Evolutionary conservation across 306 rosid genomes (phyloP).

Genomic region (Albizia julibrissin): DNA sequence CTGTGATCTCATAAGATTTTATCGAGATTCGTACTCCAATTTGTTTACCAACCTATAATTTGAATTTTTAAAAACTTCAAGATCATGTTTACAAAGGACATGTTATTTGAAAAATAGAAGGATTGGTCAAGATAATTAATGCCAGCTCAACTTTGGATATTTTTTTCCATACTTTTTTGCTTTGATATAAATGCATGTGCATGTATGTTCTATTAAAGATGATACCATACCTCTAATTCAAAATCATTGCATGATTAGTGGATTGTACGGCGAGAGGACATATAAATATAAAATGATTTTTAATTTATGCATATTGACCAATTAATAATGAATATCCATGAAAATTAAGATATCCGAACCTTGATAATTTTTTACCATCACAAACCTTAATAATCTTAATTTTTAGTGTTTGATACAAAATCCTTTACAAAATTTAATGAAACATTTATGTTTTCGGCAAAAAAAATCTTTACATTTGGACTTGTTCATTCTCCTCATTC

Average conservation of each 20-base stretch:
- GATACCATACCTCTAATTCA: not conserved
- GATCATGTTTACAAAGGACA: not conserved
- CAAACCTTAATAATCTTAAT: not conserved
- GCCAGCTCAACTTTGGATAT: slow-evolving; percentile 32
- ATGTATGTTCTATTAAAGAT: not conserved
- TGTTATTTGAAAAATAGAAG: not conserved
- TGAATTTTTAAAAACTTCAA: not conserved
- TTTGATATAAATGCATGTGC: not conserved
- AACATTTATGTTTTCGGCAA: too few relatives aligned
- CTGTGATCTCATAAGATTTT: slow-evolving; percentile 15
- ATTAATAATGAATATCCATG: not conserved
- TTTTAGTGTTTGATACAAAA: too few relatives aligned
- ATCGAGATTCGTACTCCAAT: slow-evolving; percentile 2
- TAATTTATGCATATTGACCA: not conserved
- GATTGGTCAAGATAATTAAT: slow-evolving; percentile 11
- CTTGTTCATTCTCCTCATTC: too few relatives aligned
- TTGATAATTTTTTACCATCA: not conserved
- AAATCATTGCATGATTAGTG: slow-evolving; percentile 8
- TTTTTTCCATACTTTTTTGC: not conserved
- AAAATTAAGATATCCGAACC: not conserved
- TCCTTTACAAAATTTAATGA: too few relatives aligned
- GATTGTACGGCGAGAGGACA: slow-evolving; percentile 36
- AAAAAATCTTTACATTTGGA: too few relatives aligned
- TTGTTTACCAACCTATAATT: not conserved
- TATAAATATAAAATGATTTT: slow-evolving; percentile 10